Base-by-base conservation (phyloP, 176 grass and related monocot genomes). In the Echinochloa phyllopogon region DNA sequence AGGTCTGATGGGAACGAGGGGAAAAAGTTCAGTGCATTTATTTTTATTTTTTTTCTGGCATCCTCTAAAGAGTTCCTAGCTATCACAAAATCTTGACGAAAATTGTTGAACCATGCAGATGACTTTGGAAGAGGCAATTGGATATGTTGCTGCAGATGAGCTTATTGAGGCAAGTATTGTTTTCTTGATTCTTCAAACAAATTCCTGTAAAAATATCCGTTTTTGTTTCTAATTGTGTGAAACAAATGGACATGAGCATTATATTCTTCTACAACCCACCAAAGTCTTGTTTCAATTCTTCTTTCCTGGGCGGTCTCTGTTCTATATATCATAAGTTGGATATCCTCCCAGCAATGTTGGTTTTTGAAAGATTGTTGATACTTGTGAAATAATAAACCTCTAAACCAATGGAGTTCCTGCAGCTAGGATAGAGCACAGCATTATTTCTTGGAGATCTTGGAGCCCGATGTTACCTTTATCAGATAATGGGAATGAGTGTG, bases 71-170 rank as follows among this genome's bases (percentile, higher is more conserved):
- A 37, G n/a, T 62, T 78, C 13, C 25, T 64, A 38, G 41, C 81
- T 65, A 57, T 74, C 40, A 43, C 25, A 33, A 33, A 77, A 82
- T 89, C 58, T 72, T 85, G 74, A 79, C 6, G 13, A 13, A 83
- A 84, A 48, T 25, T 73, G 9, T 77, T 89, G 76, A 80, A 90
- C 67, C 65, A 42, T 88, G 89, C 93, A 99, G 96, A 91, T 99
- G 91, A 94, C 57, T 89, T 91, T 99, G 86, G 96, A 99, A 88
- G 93, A 95, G 69, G 96, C 96, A 85, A 99, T 99, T 91, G 96
- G 96, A 77, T 99, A 99, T 90, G 96, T 99, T 85, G 96, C 91
- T 95, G 82, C 93, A 65, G 96, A 99, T 89, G 96, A 99, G 73
- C 96, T 99, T 81, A 96, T 99, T 44, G 96, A 99, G 96, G 96